Evolutionary conservation across 2,329 filamentous ascomycete genomes (phyloP).

Genomic region (Fusarium albosuccineum): DNA sequence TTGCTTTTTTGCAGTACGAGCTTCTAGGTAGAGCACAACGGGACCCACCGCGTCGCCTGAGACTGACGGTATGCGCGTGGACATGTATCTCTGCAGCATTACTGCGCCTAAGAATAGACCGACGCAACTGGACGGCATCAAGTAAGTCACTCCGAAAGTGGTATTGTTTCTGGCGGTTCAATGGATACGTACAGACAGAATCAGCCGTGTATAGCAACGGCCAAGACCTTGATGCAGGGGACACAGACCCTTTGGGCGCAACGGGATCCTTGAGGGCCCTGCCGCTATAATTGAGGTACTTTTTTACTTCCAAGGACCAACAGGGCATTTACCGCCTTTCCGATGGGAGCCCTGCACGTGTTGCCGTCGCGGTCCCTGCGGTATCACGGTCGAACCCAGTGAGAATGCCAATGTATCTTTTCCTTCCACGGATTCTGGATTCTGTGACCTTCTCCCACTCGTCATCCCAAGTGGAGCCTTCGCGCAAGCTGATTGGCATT

Average conservation of each 20-base stretch:
- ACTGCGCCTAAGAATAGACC: constrained; percentile 9
- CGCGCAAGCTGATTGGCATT: constrained; percentile 39
- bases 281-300: constrained; percentile 12
- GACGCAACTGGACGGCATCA: neutral
- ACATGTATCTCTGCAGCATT: constrained; percentile 8
- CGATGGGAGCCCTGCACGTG: constrained; percentile 3
- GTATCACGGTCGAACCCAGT: neutral
- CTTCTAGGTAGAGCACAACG: neutral
- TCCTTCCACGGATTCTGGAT: constrained; percentile 19
- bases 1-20: constrained; percentile 6
- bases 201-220: neutral
- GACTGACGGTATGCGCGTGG: constrained; percentile 9
- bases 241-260: constrained; percentile 1
- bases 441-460: constrained; percentile 44
- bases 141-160: neutral
- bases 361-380: constrained; percentile 5
- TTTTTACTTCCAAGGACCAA: neutral
- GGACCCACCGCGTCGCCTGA: constrained; percentile 13
- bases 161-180: neutral
- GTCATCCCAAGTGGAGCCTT: constrained; percentile 45
- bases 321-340: constrained; percentile 1
- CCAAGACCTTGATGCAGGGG: neutral
- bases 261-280: neutral
- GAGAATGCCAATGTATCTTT: constrained; percentile 20
- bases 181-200: neutral